These are phyloP conservation scores for Exophiala aquamarina DNA, from an alignment of 2,329 filamentous ascomycete genomes.

Conservation along the genomic window DNA sequence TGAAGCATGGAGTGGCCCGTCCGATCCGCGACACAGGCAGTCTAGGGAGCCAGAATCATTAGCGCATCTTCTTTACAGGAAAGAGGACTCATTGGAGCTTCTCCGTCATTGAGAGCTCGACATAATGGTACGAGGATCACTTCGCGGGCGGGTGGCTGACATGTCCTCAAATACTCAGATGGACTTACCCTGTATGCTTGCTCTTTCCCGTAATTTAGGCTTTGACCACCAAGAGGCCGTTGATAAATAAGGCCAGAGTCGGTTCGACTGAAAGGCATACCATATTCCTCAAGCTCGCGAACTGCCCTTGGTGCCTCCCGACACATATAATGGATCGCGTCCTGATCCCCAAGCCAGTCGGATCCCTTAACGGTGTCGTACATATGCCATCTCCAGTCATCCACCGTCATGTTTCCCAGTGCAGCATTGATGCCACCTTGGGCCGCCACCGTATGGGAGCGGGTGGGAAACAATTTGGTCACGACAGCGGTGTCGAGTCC, in stretches of 20 bases:
- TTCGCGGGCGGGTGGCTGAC: too few relatives aligned
- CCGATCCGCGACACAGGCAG: slow-evolving; percentile 77
- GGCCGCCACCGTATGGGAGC: slow-evolving; percentile 65
- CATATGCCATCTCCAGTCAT: slow-evolving; percentile 99
- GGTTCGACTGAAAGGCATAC: slow-evolving; percentile 52
- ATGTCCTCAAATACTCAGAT: too few relatives aligned
- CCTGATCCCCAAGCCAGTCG: slow-evolving; percentile 96
- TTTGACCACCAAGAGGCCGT: slow-evolving; percentile 82
- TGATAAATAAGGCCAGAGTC: slow-evolving; percentile 33
- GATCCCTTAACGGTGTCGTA: slow-evolving; percentile 98
- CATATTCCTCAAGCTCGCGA: slow-evolving; percentile 67
- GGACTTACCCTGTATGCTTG: slow-evolving; percentile 69
- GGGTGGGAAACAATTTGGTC: slow-evolving; percentile 62
- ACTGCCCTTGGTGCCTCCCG: slow-evolving; percentile 88
- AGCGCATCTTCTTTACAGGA: too few relatives aligned
- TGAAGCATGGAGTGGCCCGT: slow-evolving; percentile 89
- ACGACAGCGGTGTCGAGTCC: slow-evolving; percentile 65
- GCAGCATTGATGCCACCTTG: slow-evolving; percentile 64
- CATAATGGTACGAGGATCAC: too few relatives aligned
- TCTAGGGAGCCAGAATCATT: slow-evolving; percentile 37
- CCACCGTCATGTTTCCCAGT: slow-evolving; percentile 79
- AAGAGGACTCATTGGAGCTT: too few relatives aligned
- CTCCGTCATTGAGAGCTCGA: too few relatives aligned
- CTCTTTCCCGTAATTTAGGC: slow-evolving; percentile 81
- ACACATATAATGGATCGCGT: slow-evolving; percentile 98